These are phyloP conservation scores for Aspergillus sp. DNA, from an alignment of 2,329 filamentous ascomycete species.

Conservation along the genomic window DNA sequence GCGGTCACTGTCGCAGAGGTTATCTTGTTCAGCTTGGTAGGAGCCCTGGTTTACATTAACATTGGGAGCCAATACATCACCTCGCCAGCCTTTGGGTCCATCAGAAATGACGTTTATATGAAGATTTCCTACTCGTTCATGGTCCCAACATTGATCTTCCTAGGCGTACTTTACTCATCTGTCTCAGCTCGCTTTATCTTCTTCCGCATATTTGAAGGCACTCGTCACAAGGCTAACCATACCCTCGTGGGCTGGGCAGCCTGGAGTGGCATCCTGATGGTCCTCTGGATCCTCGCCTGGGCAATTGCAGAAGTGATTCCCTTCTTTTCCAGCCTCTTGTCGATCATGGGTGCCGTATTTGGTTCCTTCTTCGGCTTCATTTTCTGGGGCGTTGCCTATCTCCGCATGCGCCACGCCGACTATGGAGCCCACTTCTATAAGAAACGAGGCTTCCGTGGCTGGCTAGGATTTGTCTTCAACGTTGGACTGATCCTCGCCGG, in stretches of 20 bases:
- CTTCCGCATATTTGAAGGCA: background rate
- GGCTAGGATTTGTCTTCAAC: too few relatives aligned
- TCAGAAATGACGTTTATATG: background rate
- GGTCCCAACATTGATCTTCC: background rate
- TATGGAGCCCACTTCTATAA: too few relatives aligned
- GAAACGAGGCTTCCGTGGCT: too few relatives aligned
- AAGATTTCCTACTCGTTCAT: background rate
- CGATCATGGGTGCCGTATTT: conserved; percentile 48
- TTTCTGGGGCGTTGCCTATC: conserved; percentile 51
- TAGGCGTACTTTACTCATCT: background rate
- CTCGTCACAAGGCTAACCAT: background rate
- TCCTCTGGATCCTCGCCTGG: background rate
- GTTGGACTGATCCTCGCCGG: too few relatives aligned
- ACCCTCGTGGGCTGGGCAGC: background rate
- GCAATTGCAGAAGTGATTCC: background rate
- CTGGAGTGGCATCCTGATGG: background rate
- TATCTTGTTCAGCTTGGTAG: background rate
- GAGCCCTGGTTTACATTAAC: background rate
- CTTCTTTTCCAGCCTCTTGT: conserved; percentile 47
- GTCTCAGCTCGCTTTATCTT: background rate
- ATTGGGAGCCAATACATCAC: background rate
- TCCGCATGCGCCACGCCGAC: too few relatives aligned
- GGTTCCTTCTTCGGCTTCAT: conserved; percentile 54
- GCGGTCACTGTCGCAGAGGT: background rate
- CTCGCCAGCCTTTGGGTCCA: background rate